phyloP scores from a whole-genome alignment of 2,329 filamentous ascomycete species.

The Colletotrichum salicis region DNA sequence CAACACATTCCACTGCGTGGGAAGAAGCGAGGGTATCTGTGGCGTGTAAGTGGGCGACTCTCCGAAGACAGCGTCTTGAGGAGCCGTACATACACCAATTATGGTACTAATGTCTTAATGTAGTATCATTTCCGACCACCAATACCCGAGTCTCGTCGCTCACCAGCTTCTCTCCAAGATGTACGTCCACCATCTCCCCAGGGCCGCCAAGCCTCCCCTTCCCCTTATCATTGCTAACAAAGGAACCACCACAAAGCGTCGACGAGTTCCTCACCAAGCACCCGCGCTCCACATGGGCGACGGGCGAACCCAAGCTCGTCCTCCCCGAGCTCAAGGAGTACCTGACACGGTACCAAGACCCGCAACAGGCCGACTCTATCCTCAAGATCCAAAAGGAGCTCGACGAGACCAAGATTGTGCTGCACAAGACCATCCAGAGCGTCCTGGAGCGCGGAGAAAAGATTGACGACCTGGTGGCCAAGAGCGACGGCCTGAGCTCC shows the following conservation, averaged over 20 bases:
- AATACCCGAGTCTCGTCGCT: constrained; percentile 81
- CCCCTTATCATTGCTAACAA: not conserved
- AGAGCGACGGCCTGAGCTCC: constrained; percentile 89
- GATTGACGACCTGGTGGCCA: constrained; percentile 91
- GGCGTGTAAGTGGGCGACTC: constrained; percentile 59
- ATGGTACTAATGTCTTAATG: not conserved
- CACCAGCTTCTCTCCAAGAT: constrained; percentile 85
- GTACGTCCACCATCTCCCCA: constrained; percentile 14
- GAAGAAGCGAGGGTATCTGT: constrained; percentile 77
- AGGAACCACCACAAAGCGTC: constrained; percentile 49
- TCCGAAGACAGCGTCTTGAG: not conserved
- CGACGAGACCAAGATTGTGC: constrained; percentile 95
- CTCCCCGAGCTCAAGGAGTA: constrained; percentile 86
- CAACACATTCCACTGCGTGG: constrained; percentile 83
- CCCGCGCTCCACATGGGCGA: constrained; percentile 75
- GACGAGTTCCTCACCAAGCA: constrained; percentile 87
- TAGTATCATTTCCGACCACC: constrained; percentile 76
- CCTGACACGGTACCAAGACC: constrained; percentile 80
- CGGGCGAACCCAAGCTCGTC: constrained; percentile 61
- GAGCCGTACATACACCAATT: not conserved
- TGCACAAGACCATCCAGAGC: constrained; percentile 96
- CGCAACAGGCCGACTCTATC: constrained; percentile 88
- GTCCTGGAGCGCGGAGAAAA: constrained; percentile 93
- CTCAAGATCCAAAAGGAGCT: constrained; percentile 96
- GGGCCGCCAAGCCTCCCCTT: not conserved